Percentiles rank a stretch among this genome's conserved stretches.
These are phyloP conservation scores for Carex pumila DNA, from an alignment of 176 grass and related monocot species.

Conservation along the genomic window DNA sequence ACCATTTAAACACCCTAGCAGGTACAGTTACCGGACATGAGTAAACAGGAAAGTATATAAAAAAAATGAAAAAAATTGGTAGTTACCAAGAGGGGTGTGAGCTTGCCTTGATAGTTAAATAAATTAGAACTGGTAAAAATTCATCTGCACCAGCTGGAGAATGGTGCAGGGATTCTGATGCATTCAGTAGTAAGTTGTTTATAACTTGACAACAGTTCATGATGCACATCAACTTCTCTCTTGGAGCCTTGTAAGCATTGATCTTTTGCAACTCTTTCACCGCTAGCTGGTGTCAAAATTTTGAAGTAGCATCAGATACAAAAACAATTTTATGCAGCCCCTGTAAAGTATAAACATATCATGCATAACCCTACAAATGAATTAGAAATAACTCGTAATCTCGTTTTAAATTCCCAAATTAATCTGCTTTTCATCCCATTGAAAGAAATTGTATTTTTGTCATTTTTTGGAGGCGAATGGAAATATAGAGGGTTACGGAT, in stretches of 20 bases:
- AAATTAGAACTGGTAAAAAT: conserved; percentile 94
- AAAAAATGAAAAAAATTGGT: conserved; percentile 1
- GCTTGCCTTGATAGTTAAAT: conserved; percentile 86
- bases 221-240: conserved; percentile 77
- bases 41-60: not conserved
- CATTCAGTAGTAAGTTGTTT: conserved; percentile 82
- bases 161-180: conserved; percentile 63
- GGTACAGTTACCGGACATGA: not conserved
- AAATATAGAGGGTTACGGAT: not conserved
- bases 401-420: not conserved
- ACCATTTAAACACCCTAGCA: too few species aligned
- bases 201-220: conserved; percentile 94
- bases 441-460: not conserved
- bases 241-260: conserved; percentile 70
- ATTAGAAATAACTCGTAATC: not conserved
- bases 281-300: conserved; percentile 45
- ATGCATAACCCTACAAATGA: not conserved
- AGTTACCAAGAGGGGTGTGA: conserved; percentile 13
- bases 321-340: not conserved
- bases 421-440: not conserved
- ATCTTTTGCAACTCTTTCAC: conserved; percentile 96
- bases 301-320: conserved; percentile 7
- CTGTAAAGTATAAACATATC: not conserved
- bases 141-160: conserved; percentile 76
- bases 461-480: not conserved